A percentile compares a stretch with the other conserved stretches of the same genome.
Evolutionary conservation across 2,329 filamentous ascomycete genomes (phyloP).

Genomic region (Diplocarpon rosae): DNA sequence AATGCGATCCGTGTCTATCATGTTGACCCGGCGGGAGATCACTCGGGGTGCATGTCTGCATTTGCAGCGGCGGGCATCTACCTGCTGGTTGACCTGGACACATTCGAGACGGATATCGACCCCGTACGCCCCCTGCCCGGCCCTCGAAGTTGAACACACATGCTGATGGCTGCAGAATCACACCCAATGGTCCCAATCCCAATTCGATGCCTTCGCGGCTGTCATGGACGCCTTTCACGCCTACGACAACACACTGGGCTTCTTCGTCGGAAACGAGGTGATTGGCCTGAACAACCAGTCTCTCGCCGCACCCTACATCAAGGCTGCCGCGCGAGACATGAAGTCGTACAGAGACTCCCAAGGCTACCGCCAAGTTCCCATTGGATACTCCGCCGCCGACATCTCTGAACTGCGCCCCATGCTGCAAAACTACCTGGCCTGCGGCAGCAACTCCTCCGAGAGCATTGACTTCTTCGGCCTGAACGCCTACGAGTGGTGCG

Average conservation of each 20-base stretch:
- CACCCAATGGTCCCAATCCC: conserved; percentile 58
- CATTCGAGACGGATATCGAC: conserved; percentile 57
- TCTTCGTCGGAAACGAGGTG: conserved; percentile 85
- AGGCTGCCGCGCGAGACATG: conserved; percentile 70
- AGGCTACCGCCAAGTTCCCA: conserved; percentile 68
- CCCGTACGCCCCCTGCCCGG: conserved; percentile 28
- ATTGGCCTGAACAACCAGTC: conserved; percentile 52
- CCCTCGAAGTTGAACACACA: not conserved
- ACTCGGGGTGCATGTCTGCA: conserved; percentile 69
- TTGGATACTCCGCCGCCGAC: conserved; percentile 82
- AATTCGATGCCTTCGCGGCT: conserved; percentile 41
- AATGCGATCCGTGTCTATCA: conserved; percentile 86
- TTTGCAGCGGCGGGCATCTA: conserved; percentile 77
- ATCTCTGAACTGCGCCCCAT: conserved; percentile 57
- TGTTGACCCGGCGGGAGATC: conserved; percentile 60
- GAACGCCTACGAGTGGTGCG: conserved; percentile 80
- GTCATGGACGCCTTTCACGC: conserved; percentile 27
- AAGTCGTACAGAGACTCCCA: conserved; percentile 70
- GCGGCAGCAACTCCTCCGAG: conserved; percentile 57
- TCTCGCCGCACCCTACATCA: conserved; percentile 66
- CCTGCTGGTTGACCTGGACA: conserved; percentile 72
- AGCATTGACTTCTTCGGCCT: conserved; percentile 74
- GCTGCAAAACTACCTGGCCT: conserved; percentile 65
- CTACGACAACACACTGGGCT: conserved; percentile 72
- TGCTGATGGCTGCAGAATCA: conserved; percentile 35